Evolutionary conservation across 768 basidiomycete species (phyloP).

Genomic region (Agaricus subrufescens): DNA sequence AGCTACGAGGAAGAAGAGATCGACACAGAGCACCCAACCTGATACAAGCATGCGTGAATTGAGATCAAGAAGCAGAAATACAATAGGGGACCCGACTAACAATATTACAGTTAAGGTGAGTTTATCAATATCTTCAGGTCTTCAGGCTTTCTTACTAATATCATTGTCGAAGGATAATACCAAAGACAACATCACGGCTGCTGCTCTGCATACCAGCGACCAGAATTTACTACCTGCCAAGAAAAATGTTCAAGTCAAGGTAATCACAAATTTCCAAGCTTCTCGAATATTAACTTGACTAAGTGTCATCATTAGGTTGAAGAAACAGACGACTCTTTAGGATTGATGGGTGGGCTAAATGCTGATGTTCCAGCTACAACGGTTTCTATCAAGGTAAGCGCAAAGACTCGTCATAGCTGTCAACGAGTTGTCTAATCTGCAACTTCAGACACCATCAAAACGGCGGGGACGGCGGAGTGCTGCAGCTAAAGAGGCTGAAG

Average conservation of each 20-base stretch:
- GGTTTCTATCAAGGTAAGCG: constrained; percentile 18
- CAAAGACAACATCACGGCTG: constrained; percentile 10
- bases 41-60: constrained; percentile 35
- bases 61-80: constrained; percentile 41
- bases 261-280: constrained; percentile 8
- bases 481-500: constrained; percentile 24
- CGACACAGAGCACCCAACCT: constrained; percentile 21
- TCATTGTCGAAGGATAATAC: constrained; percentile 1
- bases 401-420: neutral
- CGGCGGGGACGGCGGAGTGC: constrained; percentile 7
- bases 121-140: neutral
- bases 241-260: constrained; percentile 29
- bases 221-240: neutral
- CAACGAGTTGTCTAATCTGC: neutral
- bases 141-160: neutral
- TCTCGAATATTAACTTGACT: neutral
- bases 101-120: constrained; percentile 37
- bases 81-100: constrained; percentile 30
- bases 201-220: neutral
- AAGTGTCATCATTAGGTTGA: constrained; percentile 23
- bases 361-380: constrained; percentile 16
- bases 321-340: constrained; percentile 25
- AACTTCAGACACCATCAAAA: constrained; percentile 16
- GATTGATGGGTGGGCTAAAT: constrained; percentile 9
- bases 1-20: constrained; percentile 33